Base-by-base conservation (phyloP, 2,329 filamentous ascomycete species). In the Alternaria viburni region DNA sequence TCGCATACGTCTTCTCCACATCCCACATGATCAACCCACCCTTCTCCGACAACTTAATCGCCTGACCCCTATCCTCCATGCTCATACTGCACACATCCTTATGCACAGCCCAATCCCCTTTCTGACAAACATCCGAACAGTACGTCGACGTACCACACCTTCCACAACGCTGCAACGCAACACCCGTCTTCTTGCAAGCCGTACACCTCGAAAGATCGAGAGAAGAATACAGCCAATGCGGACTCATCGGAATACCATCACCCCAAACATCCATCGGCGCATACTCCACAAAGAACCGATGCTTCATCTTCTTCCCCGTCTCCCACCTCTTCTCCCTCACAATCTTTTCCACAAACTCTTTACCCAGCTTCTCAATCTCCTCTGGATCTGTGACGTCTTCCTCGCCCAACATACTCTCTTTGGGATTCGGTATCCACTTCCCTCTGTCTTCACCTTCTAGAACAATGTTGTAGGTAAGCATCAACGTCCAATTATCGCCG, bases 261-360 rank as follows among this genome's bases (percentile, higher is more conserved):
- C 69, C 68, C 57, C 71, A 74, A 36, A 72, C 59, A 26, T 74
- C 71, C 71, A 74, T 74, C 0, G 71, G 69, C 41, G 69, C 71
- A 43, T 74, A 74, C 32, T 74, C 71, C 36, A 74, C 54, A 12
- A 62, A 66, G 11, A 73, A 72, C 9, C 47, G 30, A 30, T 74
- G 71, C 13, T 62, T 64, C 9, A 71, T 55, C 11, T 62, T 63
- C 36, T 69, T 71, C 1, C 63, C 60, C 3, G 69, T 69, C 5
- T 67, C 62, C 71, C 71, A 73, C 15, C 60, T 57, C 56, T 57
- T 66, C 7, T 60, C 23, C 1, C 13, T 2, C 1, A 69, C 32
- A 6, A 68, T 28, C 25, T 56, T 25, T 10, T 15, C 50, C 5
- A 44, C 61, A 5, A 64, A 60, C 3, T 46, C 57, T 19, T 44